These are phyloP conservation scores for Brassica napus DNA, from an alignment of 345 rosid species.

Conservation along the genomic window DNA sequence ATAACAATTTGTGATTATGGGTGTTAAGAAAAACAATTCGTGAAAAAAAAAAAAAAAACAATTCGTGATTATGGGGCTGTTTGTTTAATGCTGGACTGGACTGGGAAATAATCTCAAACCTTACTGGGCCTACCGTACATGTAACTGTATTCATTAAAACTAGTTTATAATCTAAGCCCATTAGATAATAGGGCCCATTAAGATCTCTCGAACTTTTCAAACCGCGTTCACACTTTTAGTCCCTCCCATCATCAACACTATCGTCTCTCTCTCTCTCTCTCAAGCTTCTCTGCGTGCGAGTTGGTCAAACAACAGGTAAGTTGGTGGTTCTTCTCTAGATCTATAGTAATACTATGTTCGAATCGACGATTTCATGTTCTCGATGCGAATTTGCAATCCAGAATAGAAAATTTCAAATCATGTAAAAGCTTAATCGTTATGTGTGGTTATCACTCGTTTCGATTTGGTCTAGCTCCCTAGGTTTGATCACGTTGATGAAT, in stretches of 20 bases:
- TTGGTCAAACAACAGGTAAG: conserved; percentile 29
- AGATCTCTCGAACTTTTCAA: background rate
- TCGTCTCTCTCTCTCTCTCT: conserved; percentile 16
- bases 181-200: background rate
- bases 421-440: background rate
- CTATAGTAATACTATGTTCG: background rate
- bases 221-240: background rate
- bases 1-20: no score
- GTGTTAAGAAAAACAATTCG: no score
- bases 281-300: background rate
- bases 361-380: conserved; percentile 5
- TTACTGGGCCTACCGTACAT: background rate
- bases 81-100: background rate
- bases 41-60: no score
- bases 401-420: background rate
- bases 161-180: background rate
- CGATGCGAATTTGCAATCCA: background rate
- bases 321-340: background rate
- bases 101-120: background rate
- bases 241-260: conserved; percentile 17
- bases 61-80: no score
- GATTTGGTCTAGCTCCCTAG: background rate
- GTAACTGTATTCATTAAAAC: background rate
- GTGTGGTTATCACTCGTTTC: background rate
- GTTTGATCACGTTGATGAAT: conserved; percentile 7